These are phyloP conservation scores for Capsella rubella DNA, from an alignment of 441 rosid genomes.

Conservation along the genomic window DNA sequence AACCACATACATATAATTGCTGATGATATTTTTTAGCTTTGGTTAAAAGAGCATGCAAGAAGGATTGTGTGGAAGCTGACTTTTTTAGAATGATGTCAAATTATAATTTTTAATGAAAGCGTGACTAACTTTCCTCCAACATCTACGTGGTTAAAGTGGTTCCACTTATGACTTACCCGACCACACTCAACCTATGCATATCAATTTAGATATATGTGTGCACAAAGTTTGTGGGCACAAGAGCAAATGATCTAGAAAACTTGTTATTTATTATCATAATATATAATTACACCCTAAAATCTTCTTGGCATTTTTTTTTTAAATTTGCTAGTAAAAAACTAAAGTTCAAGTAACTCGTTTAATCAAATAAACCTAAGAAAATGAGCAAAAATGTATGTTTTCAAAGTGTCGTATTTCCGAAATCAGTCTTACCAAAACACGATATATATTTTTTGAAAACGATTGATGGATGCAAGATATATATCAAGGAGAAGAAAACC, in stretches of 20 bases:
- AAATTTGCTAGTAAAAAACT: neutral
- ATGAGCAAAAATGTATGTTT: neutral
- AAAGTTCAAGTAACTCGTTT: neutral
- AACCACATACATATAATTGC: constrained; percentile 10
- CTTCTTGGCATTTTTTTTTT: neutral
- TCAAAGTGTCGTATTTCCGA: neutral
- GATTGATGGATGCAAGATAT: neutral
- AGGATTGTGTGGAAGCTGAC: constrained; percentile 45
- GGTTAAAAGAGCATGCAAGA: constrained; percentile 38
- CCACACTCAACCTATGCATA: constrained; percentile 31
- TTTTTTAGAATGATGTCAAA: constrained; percentile 44
- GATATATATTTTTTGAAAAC: neutral
- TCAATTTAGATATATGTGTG: constrained; percentile 14
- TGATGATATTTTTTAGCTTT: constrained; percentile 19
- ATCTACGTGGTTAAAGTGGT: constrained; percentile 38
- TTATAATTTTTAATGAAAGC: constrained; percentile 31
- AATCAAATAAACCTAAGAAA: neutral
- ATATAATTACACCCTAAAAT: neutral
- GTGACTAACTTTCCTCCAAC: constrained; percentile 41
- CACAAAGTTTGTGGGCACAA: constrained; percentile 18
- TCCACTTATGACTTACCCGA: constrained; percentile 43
- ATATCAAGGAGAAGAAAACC: neutral
- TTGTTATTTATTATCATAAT: no score
- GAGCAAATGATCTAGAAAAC: neutral
- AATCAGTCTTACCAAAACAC: neutral